Conservation (phyloP, 2,329 filamentous ascomycete species). For the Penicillium sp. region DNA sequence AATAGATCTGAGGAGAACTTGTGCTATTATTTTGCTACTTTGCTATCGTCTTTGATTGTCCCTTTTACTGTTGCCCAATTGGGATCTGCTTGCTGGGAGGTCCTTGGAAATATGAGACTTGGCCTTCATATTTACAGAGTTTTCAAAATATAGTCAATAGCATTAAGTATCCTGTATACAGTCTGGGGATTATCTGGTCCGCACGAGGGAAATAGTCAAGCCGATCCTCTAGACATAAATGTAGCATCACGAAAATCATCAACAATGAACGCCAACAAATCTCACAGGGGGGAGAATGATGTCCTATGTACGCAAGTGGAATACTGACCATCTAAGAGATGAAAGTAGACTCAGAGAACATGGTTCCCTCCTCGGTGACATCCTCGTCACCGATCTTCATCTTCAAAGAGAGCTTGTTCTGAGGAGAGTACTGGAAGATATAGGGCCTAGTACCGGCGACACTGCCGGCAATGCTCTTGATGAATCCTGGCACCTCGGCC, state of each 20-base stretch:
- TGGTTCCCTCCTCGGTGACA: conserved; percentile 71
- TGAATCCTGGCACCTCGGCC: conserved; percentile 91
- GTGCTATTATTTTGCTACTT: too few relatives aligned
- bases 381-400: conserved; percentile 82
- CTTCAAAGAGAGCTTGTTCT: conserved; percentile 70
- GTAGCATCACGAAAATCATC: conserved; percentile 30
- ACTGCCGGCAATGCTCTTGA: conserved; percentile 88
- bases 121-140: not conserved
- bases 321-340: conserved; percentile 63
- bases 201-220: conserved; percentile 21
- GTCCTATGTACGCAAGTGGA: conserved; percentile 31
- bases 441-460: conserved; percentile 94
- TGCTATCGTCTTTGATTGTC: too few relatives aligned
- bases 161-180: conserved; percentile 34
- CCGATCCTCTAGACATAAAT: conserved; percentile 28
- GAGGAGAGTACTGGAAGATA: conserved; percentile 88
- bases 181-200: conserved; percentile 26
- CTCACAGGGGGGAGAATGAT: conserved; percentile 19
- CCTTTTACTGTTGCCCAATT: too few relatives aligned
- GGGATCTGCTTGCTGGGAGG: too few relatives aligned
- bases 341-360: conserved; percentile 95
- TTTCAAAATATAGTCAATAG: conserved; percentile 24
- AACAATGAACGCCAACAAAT: conserved; percentile 30
- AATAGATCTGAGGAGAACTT: too few relatives aligned
- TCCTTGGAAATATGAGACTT: too few relatives aligned